Percentiles rank a stretch among this genome's conserved stretches.
Conservation (phyloP, 139 green algal species). For the Mesotaenium endlicherianum region DNA sequence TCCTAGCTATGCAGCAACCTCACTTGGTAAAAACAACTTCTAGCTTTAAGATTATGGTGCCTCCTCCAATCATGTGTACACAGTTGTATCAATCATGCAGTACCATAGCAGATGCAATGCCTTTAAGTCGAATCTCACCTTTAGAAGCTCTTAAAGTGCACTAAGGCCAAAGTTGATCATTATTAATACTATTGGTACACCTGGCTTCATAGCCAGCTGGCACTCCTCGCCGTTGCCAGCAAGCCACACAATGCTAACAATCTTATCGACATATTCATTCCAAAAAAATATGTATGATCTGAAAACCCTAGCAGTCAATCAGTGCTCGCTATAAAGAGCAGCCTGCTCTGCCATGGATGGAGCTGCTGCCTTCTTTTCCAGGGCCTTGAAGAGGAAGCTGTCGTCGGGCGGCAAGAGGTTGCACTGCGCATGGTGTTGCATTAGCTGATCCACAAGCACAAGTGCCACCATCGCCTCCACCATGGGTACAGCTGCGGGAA, state of each 20-base stretch:
- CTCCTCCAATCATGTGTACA: too few relatives aligned
- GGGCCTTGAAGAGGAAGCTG: background rate
- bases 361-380: background rate
- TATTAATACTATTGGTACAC: background rate
- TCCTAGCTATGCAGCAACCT: too few relatives aligned
- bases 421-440: conserved; percentile 89
- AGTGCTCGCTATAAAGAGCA: conserved; percentile 42
- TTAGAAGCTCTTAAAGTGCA: too few relatives aligned
- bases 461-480: conserved; percentile 98
- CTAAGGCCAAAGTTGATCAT: background rate
- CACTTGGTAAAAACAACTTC: too few relatives aligned
- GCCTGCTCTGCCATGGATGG: conserved; percentile 9
- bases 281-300: background rate
- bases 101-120: too few relatives aligned
- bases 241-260: background rate
- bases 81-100: too few relatives aligned
- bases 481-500: conserved; percentile 85
- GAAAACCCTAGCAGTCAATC: background rate
- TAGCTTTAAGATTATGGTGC: too few relatives aligned
- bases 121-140: too few relatives aligned
- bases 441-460: conserved; percentile 92
- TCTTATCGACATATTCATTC: background rate
- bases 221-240: background rate
- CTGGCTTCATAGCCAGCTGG: background rate
- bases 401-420: conserved; percentile 78